Evolutionary conservation across 345 rosid species (phyloP).

Genomic region (Citrus cavaleriei): DNA sequence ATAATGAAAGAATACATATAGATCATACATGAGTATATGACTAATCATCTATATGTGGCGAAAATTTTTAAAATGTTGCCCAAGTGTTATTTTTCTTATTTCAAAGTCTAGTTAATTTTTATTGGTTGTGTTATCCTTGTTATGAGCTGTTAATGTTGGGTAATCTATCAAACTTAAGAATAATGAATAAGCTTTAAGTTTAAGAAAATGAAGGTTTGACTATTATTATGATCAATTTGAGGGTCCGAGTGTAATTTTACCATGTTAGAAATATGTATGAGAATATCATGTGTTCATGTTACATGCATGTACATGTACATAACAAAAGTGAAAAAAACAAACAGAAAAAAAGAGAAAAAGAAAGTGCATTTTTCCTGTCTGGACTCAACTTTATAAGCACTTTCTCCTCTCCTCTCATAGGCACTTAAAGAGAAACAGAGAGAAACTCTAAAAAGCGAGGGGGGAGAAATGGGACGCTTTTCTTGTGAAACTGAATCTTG

Average conservation of each 20-base stretch:
- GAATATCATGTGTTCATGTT: not conserved
- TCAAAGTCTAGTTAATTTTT: no score
- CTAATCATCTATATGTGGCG: no score
- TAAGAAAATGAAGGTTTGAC: not conserved
- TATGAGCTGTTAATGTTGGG: no score
- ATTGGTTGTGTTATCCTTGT: no score
- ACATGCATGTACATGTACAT: not conserved
- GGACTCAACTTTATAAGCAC: conserved; percentile 36
- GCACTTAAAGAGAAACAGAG: not conserved
- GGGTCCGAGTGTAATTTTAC: not conserved
- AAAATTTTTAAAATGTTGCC: no score
- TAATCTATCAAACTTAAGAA: no score
- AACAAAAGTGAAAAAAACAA: not conserved
- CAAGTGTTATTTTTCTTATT: no score
- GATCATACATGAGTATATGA: no score
- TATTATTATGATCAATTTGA: not conserved
- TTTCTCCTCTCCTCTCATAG: conserved; percentile 1
- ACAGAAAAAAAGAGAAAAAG: no score
- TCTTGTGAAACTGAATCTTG: conserved; percentile 16
- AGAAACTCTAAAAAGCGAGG: not conserved
- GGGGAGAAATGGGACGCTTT: conserved; percentile 24
- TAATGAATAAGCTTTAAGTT: no score
- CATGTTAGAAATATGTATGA: not conserved
- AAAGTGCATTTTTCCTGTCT: not conserved
- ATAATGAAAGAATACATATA: no score